phyloP scores from a whole-genome alignment of 2,329 filamentous ascomycete genomes.

The Trichothecium sympodiale region DNA sequence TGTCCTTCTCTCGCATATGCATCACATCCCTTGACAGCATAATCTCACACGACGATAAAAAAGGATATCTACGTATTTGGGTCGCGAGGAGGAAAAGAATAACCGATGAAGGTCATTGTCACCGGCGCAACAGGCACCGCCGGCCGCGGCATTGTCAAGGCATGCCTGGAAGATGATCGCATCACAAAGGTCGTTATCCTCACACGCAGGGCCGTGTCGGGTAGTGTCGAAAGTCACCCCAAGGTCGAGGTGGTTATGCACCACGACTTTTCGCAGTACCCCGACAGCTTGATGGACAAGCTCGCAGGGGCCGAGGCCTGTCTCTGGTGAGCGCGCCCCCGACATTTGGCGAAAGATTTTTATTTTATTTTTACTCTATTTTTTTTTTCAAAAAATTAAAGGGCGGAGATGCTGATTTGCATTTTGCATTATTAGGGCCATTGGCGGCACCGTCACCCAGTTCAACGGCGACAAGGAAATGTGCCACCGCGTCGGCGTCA shows the following conservation, averaged over 20 bases:
- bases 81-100: too few species aligned
- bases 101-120: constrained; percentile 46
- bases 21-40: too few species aligned
- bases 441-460: constrained; percentile 31
- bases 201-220: constrained; percentile 32
- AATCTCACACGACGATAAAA: too few species aligned
- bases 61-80: too few species aligned
- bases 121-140: constrained; percentile 48
- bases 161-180: constrained; percentile 34
- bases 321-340: constrained; percentile 44
- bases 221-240: constrained; percentile 28
- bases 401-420: not conserved
- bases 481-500: constrained; percentile 41
- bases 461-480: constrained; percentile 34
- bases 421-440: constrained; percentile 19
- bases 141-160: constrained; percentile 39
- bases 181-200: constrained; percentile 42
- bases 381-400: not conserved
- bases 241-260: constrained; percentile 39
- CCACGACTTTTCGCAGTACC: constrained; percentile 41
- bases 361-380: not conserved
- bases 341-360: not conserved
- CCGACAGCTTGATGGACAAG: constrained; percentile 20
- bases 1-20: too few species aligned
- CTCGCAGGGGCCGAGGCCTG: constrained; percentile 46